A percentile compares a stretch with the other conserved stretches of the same genome.
phyloP scores from a whole-genome alignment of 2,329 filamentous ascomycete species.

The Aspergillus pseudoterreus region DNA sequence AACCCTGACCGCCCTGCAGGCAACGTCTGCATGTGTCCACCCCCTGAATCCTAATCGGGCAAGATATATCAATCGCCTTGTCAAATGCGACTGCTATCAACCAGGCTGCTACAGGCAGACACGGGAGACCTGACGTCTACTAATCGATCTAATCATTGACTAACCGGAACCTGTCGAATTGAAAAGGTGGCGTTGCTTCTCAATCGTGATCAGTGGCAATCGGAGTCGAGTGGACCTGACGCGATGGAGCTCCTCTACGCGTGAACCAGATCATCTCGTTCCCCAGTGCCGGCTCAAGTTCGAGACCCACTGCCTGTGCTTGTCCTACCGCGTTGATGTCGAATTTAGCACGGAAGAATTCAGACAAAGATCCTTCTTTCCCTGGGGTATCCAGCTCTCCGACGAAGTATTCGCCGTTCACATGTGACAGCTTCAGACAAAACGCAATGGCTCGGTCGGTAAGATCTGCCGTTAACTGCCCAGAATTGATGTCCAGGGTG shows the following conservation, averaged over 20 bases:
- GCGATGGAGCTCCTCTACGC: neutral
- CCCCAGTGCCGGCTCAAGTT: slow-evolving; percentile 11
- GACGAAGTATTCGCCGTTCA: slow-evolving; percentile 19
- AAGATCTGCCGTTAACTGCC: slow-evolving; percentile 8
- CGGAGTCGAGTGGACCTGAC: too few relatives aligned
- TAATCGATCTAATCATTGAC: too few relatives aligned
- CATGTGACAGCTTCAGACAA: slow-evolving; percentile 10
- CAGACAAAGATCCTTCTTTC: neutral
- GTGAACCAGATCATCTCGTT: slow-evolving; percentile 18
- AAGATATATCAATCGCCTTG: neutral
- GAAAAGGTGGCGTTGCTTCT: too few relatives aligned
- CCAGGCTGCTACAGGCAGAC: too few relatives aligned
- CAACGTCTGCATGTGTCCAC: neutral
- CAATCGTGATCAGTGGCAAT: too few relatives aligned
- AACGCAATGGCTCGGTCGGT: slow-evolving; percentile 8
- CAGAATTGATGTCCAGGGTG: slow-evolving; percentile 1
- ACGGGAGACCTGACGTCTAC: too few relatives aligned
- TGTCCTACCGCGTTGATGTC: slow-evolving; percentile 6
- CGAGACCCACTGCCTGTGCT: slow-evolving; percentile 9
- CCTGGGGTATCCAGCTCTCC: neutral
- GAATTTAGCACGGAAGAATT: slow-evolving; percentile 11
- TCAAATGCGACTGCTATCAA: too few relatives aligned
- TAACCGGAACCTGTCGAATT: too few relatives aligned
- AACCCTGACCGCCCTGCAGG: neutral
- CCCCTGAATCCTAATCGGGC: neutral